Conservation (phyloP, 2,329 filamentous ascomycete species). For the Aspergillus sp. region DNA sequence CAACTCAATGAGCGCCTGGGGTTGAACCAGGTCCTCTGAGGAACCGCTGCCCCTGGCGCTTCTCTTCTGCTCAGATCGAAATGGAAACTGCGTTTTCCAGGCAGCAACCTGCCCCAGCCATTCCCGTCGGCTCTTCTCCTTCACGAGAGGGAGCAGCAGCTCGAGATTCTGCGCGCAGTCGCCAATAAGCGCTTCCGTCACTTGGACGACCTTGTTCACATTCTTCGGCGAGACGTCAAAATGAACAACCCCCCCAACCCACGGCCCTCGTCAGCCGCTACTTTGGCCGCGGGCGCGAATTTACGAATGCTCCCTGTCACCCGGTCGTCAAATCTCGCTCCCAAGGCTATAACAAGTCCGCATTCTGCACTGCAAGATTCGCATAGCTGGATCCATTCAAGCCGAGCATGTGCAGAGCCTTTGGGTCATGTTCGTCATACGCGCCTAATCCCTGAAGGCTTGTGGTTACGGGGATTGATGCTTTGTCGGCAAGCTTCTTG, state of each 20-base stretch:
- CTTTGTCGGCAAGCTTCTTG: conserved; percentile 86
- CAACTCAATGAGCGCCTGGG: conserved; percentile 88
- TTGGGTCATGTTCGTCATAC: conserved; percentile 90
- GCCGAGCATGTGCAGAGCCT: conserved; percentile 96
- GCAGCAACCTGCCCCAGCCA: conserved; percentile 70
- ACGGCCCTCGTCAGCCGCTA: conserved; percentile 79
- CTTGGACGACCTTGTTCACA: conserved; percentile 99
- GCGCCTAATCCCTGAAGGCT: conserved; percentile 92
- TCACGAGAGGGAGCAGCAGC: conserved; percentile 73
- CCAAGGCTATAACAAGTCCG: conserved; percentile 92
- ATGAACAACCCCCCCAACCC: conserved; percentile 97
- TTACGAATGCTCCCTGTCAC: conserved; percentile 81
- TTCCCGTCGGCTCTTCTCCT: conserved; percentile 33
- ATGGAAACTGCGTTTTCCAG: conserved; percentile 92
- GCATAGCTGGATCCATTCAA: conserved; percentile 98
- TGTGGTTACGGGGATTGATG: conserved; percentile 90
- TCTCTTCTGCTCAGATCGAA: conserved; percentile 78
- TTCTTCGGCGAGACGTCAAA: conserved; percentile 99
- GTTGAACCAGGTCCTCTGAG: conserved; percentile 71
- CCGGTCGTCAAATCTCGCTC: conserved; percentile 93
- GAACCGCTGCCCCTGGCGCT: conserved; percentile 61
- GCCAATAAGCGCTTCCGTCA: conserved; percentile 92
- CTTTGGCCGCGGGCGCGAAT: conserved; percentile 87
- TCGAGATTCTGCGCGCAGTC: conserved; percentile 84
- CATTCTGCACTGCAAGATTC: conserved; percentile 97